Evolutionary conservation across 257 asterid genomes (phyloP), one percentile per base, ranked within the genome.

Genomic region (Eustoma russellianum): DNA sequence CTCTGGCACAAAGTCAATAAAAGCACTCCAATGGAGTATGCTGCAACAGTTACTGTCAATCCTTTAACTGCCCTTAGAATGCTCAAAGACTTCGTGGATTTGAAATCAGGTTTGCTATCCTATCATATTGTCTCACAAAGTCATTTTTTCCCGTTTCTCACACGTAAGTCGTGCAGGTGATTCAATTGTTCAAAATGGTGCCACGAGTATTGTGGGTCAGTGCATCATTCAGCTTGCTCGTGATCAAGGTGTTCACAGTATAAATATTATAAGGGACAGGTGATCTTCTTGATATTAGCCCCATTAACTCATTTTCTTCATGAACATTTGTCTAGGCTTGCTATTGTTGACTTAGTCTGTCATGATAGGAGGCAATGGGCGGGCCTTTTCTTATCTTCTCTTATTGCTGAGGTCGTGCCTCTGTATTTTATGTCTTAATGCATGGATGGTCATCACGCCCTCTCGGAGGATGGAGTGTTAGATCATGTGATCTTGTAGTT

Each of bases 141-240:
- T 70, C 55, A 6, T 44, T 13, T 41, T 14, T 55, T 13, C 12
- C 12, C 45, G 56, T 61, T 53, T 43, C 56, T 73, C 6, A 70
- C 66, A 46, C 59, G 61, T 70, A 46, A 9, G 30, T 43, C 17
- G 43, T n/a, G n/a, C 70, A 89, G 97, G 98, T 35, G 93, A 92
- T 75, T 69, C 82, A 65, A 69, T 92, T 44, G 97, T 92, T 60
- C 98, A 92, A 73, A 92, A 92, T 63, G 98, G 98, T 49, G 94
- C 98, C 34, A 88, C 98, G 43, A 88, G 98, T 80, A 85, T 92
- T 38, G 98, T 88, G 15, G 98, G 98, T 51, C 98, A 83, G 77
- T 92, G 98, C 57, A 49, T 85, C 69, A 76, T 85, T 75, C 98
- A 92, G 79, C 93, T 92, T 66, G 98, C 98, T 50, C 83, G 78